Evolutionary conservation across 2,329 filamentous ascomycete genomes (phyloP), one percentile per base, ranked within the genome.

Genomic region (Teratosphaeria nubilosa): DNA sequence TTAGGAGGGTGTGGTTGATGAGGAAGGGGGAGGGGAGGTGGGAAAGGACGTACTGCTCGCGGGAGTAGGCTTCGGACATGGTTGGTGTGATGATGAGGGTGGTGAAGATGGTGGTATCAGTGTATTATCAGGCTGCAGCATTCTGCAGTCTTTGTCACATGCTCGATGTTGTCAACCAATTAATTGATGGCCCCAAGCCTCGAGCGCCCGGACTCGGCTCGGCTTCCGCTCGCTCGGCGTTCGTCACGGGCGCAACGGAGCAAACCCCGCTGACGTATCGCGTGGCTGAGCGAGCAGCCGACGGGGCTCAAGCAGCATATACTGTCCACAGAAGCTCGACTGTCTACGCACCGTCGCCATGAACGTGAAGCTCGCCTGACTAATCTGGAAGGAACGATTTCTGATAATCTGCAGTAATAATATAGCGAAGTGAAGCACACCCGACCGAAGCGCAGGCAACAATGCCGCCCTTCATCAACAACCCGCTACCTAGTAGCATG

Each of bases 11-110:
- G 34, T 52, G 30, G 24, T n/a, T n/a, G n/a, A n/a, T n/a, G 11
- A 24, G 11, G 13, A 30, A 1, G 20, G 56, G 59, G 41, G 41
- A 34, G 2, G 2, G 51, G 24, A 30, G 20, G 25, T 30, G 6
- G 51, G 22, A 14, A 24, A 16, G 25, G 30, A 20, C 25, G 59
- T 79, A 84, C 82, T 82, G 72, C 76, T 83, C 80, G 66, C 80
- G 78, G 66, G 82, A 79, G 73, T 82, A 83, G 65, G 80, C 77
- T 71, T 82, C 79, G 25, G 80, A 80, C 79, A 81, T 82, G 32
- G 34, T 59, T 41, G 51, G 31, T 56, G 50, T 52, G 22, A 52
- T 10, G 20, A n/a, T n/a, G 9, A 20, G 9, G 41, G 16, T 7
- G 41, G 16, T 22, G 6, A 16, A 20, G n/a, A 22, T 30, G 27